Evolutionary conservation across 345 rosid genomes (phyloP).

Genomic region (Lepidium sativum): DNA sequence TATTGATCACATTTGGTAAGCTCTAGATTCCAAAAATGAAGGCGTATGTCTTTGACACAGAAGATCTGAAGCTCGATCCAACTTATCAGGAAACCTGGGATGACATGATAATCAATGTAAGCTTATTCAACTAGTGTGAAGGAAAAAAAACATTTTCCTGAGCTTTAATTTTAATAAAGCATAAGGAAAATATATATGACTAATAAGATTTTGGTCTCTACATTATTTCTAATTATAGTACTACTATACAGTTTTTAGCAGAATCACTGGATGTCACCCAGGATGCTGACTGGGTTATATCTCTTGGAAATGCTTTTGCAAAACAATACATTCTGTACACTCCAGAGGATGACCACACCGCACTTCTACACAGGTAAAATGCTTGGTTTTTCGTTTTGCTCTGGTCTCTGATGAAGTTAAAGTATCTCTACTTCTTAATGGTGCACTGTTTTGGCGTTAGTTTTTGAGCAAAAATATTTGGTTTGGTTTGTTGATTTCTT

Average conservation of each 20-base stretch:
- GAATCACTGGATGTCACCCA: slow-evolving; percentile 96
- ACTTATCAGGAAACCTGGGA: slow-evolving; percentile 95
- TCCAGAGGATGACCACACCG: slow-evolving; percentile 82
- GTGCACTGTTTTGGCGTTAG: neutral
- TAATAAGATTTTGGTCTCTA: neutral
- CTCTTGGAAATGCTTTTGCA: slow-evolving; percentile 83
- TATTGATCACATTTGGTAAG: slow-evolving; percentile 59
- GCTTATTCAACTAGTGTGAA: slow-evolving; percentile 20
- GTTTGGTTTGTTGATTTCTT: slow-evolving; percentile 10
- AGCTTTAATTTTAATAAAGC: neutral
- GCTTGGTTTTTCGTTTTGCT: slow-evolving; percentile 4
- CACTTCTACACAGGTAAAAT: slow-evolving; percentile 77
- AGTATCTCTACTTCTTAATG: neutral
- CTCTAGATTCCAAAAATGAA: slow-evolving; percentile 99
- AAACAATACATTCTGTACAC: slow-evolving; percentile 68
- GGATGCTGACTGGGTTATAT: slow-evolving; percentile 70
- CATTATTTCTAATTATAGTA: slow-evolving; percentile 6
- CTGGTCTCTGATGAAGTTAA: slow-evolving; percentile 6
- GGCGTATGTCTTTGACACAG: slow-evolving; percentile 94
- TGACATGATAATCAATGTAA: slow-evolving; percentile 93
- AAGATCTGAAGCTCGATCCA: slow-evolving; percentile 90
- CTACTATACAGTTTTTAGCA: slow-evolving; percentile 66
- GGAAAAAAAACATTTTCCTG: neutral
- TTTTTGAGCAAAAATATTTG: neutral
- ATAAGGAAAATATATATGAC: neutral